Conservation (phyloP, 139 green algal species). For the Chlamydomonas eustigma region DNA sequence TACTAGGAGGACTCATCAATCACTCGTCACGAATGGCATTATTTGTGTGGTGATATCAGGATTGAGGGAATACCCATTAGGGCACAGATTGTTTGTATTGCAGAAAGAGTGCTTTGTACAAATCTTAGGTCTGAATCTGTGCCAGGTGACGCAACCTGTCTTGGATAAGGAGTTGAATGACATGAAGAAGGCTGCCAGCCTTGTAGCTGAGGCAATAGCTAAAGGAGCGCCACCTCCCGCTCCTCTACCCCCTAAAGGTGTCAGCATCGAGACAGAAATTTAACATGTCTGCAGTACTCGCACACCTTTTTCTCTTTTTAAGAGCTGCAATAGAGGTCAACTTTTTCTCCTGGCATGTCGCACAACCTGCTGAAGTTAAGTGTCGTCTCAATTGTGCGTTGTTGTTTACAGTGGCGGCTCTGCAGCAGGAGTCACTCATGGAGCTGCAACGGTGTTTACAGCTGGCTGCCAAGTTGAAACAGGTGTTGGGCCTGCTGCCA, state of each 20-base stretch:
- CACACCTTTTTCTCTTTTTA: neutral
- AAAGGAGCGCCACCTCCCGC: neutral
- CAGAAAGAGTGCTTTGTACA: too few species aligned
- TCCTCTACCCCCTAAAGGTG: neutral
- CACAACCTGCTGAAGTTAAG: too few species aligned
- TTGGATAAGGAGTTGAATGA: neutral
- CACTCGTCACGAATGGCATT: too few species aligned
- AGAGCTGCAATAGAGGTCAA: too few species aligned
- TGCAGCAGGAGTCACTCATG: constrained; percentile 2
- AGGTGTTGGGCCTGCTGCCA: constrained; percentile 4
- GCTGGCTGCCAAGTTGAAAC: neutral
- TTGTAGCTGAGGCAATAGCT: neutral
- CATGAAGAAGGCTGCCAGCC: neutral
- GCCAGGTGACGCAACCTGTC: neutral
- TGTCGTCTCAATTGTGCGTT: too few species aligned
- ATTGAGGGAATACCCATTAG: too few species aligned
- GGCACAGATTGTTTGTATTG: too few species aligned
- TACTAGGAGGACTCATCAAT: too few species aligned
- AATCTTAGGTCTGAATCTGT: too few species aligned
- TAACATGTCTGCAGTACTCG: neutral
- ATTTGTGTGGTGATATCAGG: too few species aligned
- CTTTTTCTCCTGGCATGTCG: too few species aligned
- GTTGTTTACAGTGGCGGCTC: neutral
- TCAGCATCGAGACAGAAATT: neutral
- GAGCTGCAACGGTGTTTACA: neutral